phyloP scores from a whole-genome alignment of 2,329 filamentous ascomycete genomes.

The Aspergillus sp. region DNA sequence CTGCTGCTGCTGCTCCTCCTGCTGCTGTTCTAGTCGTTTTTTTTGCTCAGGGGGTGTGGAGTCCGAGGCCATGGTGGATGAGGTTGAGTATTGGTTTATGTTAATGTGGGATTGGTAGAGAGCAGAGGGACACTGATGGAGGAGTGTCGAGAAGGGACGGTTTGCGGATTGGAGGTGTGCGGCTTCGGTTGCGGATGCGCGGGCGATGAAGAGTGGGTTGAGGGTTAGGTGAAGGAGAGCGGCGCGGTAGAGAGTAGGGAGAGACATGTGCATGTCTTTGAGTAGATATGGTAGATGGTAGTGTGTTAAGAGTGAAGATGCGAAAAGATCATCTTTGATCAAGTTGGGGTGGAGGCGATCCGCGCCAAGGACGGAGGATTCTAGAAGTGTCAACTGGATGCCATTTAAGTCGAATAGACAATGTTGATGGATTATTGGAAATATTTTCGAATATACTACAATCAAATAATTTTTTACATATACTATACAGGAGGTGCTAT shows the following conservation, averaged over 20 bases:
- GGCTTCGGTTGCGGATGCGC: constrained; percentile 7
- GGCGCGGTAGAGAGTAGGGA: constrained; percentile 19
- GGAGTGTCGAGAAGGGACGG: constrained; percentile 19
- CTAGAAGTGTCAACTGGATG: constrained; percentile 9
- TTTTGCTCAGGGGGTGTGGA: constrained; percentile 8
- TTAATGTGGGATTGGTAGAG: constrained; percentile 8
- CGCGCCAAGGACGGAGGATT: constrained; percentile 7
- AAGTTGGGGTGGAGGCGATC: not conserved
- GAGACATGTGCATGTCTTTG: constrained; percentile 23
- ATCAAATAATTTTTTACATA: not conserved
- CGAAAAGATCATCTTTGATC: no score
- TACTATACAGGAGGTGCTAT: constrained; percentile 26
- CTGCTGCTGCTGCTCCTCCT: constrained; percentile 5
- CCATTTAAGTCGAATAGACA: not conserved
- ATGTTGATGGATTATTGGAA: not conserved
- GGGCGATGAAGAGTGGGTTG: constrained; percentile 12
- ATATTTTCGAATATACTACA: constrained; percentile 1
- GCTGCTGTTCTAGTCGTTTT: constrained; percentile 3
- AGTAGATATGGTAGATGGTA: not conserved
- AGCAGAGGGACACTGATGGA: constrained; percentile 21
- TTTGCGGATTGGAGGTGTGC: constrained; percentile 4
- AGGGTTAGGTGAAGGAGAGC: constrained; percentile 21
- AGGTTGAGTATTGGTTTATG: constrained; percentile 8
- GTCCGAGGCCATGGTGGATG: constrained; percentile 3
- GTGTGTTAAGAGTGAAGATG: no score